Percentiles rank a stretch among this genome's conserved stretches.
Conservation (phyloP, 257 asterid genomes). For the Echites panduratus region DNA sequence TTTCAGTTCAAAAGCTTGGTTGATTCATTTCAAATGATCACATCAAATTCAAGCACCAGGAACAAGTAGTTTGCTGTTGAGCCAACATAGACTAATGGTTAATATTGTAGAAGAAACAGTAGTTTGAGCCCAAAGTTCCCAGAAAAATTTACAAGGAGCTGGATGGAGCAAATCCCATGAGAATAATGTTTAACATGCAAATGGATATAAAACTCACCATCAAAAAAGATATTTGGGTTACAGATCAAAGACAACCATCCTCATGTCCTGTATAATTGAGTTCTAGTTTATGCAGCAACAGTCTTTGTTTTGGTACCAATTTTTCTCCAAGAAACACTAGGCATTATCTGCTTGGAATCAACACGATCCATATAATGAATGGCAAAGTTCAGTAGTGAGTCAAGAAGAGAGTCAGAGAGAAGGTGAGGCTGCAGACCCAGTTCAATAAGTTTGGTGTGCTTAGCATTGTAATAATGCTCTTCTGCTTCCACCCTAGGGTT, state of each 20-base stretch:
- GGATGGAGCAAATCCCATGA: not conserved
- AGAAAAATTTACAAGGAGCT: not conserved
- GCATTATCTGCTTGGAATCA: conserved; percentile 86
- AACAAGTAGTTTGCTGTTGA: not conserved
- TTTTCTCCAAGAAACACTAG: conserved; percentile 87
- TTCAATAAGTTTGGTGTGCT: conserved; percentile 82
- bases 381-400: conserved; percentile 80
- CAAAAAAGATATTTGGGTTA: not conserved
- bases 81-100: not conserved
- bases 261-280: not conserved
- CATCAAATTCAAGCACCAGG: not conserved
- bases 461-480: conserved; percentile 94
- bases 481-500: conserved; percentile 98
- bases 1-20: not conserved
- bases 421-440: conserved; percentile 88
- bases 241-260: not conserved
- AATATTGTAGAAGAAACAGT: too few species aligned
- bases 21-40: not conserved
- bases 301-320: conserved; percentile 77
- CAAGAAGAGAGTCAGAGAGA: conserved; percentile 88
- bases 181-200: not conserved
- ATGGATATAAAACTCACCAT: not conserved
- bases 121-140: not conserved
- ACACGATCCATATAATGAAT: conserved; percentile 72
- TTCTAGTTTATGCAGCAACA: conserved; percentile 38